A percentile compares a stretch with the other conserved stretches of the same genome.
Evolutionary conservation across 108 stramenopile genomes (phyloP).

Genomic region (Fragilaria radians): DNA sequence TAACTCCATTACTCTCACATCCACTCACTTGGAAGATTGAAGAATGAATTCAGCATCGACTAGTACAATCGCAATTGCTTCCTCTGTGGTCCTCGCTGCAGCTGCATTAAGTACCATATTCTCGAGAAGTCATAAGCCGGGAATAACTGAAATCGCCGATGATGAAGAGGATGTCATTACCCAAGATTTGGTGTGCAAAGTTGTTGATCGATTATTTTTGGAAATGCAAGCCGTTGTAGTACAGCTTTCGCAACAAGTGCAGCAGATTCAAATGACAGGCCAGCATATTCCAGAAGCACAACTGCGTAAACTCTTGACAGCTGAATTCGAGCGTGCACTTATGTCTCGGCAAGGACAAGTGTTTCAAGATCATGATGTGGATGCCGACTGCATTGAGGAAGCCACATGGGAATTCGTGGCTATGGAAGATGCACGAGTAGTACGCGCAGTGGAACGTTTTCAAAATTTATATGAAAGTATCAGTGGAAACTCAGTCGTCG

Average conservation of each 20-base stretch:
- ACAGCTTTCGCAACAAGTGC: constrained; percentile 76
- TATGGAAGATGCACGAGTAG: constrained; percentile 53
- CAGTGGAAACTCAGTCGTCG: constrained; percentile 61
- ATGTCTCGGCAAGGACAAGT: constrained; percentile 43
- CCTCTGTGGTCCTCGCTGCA: not conserved
- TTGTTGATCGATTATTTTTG: constrained; percentile 80
- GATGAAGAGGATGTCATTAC: constrained; percentile 58
- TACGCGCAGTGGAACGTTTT: constrained; percentile 73
- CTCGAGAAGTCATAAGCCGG: not conserved
- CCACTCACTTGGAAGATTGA: too few species aligned
- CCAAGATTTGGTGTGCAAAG: constrained; percentile 58
- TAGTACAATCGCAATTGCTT: not conserved
- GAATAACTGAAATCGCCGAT: constrained; percentile 12
- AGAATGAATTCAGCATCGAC: constrained; percentile 2
- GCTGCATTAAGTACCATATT: not conserved
- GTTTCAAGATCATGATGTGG: constrained; percentile 74
- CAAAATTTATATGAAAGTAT: constrained; percentile 85
- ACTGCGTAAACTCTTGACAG: constrained; percentile 53
- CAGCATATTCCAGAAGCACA: constrained; percentile 79
- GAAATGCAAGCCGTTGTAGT: constrained; percentile 78
- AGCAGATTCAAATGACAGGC: constrained; percentile 81
- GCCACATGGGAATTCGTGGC: constrained; percentile 83
- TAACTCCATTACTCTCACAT: too few species aligned
- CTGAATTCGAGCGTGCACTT: constrained; percentile 75
- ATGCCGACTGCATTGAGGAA: constrained; percentile 85